phyloP scores from a whole-genome alignment of 179 eudicot species.

The Corrigiola litoralis region DNA sequence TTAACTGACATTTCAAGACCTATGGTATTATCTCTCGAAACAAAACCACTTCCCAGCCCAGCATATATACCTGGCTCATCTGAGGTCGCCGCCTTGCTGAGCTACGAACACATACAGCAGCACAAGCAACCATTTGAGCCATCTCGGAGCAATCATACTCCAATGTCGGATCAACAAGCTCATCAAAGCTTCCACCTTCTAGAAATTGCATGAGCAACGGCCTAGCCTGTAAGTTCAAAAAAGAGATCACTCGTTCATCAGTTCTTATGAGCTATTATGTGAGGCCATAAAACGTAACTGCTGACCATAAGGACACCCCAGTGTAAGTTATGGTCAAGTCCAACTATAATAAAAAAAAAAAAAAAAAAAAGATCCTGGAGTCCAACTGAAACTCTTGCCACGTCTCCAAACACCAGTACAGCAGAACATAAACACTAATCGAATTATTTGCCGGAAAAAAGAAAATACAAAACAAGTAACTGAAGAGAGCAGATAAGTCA shows the following conservation, averaged over 20 bases:
- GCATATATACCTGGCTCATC: conserved; percentile 57
- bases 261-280: too few relatives aligned
- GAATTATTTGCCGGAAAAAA: too few relatives aligned
- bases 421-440: too few relatives aligned
- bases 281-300: too few relatives aligned
- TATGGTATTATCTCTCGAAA: background rate
- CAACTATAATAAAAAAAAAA: background rate
- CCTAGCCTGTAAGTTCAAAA: conserved; percentile 51
- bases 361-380: background rate
- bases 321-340: background rate
- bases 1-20: background rate
- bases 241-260: background rate
- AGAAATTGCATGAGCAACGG: conserved; percentile 67
- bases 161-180: conserved; percentile 58
- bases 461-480: background rate
- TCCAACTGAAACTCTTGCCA: background rate
- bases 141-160: conserved; percentile 54
- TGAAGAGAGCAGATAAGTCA: background rate
- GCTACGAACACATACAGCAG: conserved; percentile 70
- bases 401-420: too few relatives aligned
- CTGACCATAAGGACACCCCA: too few relatives aligned
- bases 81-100: conserved; percentile 67
- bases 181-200: conserved; percentile 45
- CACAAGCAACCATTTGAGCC: conserved; percentile 79
- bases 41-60: background rate